Evolutionary conservation across 108 stramenopile species (phyloP), one percentile per base, ranked within the genome.

Genomic region (Skeletonema marinoi): DNA sequence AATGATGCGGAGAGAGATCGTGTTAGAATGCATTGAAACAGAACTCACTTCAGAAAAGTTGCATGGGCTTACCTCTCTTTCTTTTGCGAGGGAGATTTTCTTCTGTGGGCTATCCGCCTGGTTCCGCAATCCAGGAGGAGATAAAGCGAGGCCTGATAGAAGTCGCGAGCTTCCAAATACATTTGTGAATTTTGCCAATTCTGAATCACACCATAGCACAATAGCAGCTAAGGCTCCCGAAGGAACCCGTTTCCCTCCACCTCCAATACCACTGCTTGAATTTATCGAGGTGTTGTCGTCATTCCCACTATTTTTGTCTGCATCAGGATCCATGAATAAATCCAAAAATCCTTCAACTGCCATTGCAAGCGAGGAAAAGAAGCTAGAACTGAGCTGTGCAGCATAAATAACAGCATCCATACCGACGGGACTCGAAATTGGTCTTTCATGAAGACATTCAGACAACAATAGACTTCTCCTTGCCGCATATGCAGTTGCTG

Each of bases 131-230:
- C 77, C 72, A 35, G 88, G 89, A 32, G 93, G 93, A 16, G 91
- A 91, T 31, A 95, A 70, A 9, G 91, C 82, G 38, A 95, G 73
- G 75, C 91, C 88, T 35, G 89, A 86, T 14, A 95, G 73, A 41
- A 95, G 76, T 3, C 91, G 84, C 3, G 90, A 71, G 50, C 93
- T 92, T 65, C 93, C 93, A 84, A 95, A 95, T 30, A 89, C 91
- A 59, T 88, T 78, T 8, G 91, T 77, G 61, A 95, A 95, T 76
- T 80, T 80, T 13, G 90, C 66, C 56, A 95, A 71, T 74, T 95
- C 93, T 10, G 86, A 82, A 82, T 95, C 93, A 71, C 91, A 92
- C 93, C 93, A 95, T 29, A 95, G 79, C 29, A 92, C 91, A 68
- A 92, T 87, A 7, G 90, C 86, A 2, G 91, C 89, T 12, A 92